Evolutionary conservation across 208 protist species (phyloP).

Genomic region (Trypanosoma grayi): DNA sequence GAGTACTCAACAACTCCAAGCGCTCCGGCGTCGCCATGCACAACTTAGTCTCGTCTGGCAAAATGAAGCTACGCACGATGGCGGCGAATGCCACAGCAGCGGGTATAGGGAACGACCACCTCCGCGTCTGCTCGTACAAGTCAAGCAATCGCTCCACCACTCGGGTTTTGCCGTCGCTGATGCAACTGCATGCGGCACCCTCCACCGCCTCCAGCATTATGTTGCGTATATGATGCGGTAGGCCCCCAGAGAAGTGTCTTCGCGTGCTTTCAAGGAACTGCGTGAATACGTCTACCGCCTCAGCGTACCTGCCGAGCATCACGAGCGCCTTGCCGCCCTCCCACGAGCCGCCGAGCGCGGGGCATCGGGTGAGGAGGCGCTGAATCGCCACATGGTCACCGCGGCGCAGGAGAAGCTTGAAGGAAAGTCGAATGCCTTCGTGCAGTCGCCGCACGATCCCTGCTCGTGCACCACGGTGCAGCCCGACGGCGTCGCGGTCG

Average conservation of each 20-base stretch:
- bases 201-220: conserved; percentile 27
- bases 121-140: conserved; percentile 21
- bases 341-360: conserved; percentile 59
- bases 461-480: conserved; percentile 26
- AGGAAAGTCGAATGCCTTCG: conserved; percentile 59
- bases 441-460: conserved; percentile 34
- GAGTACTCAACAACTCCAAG: conserved; percentile 4
- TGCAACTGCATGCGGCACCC: conserved; percentile 12
- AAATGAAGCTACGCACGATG: conserved; percentile 7
- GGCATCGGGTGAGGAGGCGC: conserved; percentile 34
- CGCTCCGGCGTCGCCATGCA: background rate
- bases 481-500: conserved; percentile 12
- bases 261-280: conserved; percentile 30
- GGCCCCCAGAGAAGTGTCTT: conserved; percentile 16
- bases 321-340: conserved; percentile 57
- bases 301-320: conserved; percentile 35
- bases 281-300: conserved; percentile 41
- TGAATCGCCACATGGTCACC: conserved; percentile 37
- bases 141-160: background rate
- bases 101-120: conserved; percentile 22
- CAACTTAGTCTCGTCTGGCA: background rate
- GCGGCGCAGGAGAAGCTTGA: conserved; percentile 53
- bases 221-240: conserved; percentile 27
- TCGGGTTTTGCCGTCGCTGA: background rate
- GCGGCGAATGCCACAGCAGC: conserved; percentile 22